Evolutionary conservation across 495 filamentous ascomycete genomes (phyloP).

Genomic region (Lineolata rhizophorae): DNA sequence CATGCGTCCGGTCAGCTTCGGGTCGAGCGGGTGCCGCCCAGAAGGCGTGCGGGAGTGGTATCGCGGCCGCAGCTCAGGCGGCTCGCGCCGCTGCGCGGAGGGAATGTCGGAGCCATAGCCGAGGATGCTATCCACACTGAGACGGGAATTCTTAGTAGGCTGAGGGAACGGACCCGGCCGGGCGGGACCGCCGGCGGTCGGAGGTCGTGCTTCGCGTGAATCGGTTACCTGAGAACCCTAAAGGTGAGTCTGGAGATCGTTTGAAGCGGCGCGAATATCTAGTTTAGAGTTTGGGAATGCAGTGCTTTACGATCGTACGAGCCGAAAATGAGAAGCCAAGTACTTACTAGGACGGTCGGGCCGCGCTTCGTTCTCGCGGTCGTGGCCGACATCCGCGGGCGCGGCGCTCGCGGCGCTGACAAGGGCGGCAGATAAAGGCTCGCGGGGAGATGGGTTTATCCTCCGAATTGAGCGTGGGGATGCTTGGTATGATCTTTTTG

Average conservation of each 20-base stretch:
- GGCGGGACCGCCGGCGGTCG: too few species aligned
- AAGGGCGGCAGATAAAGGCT: too few species aligned
- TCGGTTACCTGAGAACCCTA: constrained; percentile 26
- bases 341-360: constrained; percentile 31
- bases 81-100: constrained; percentile 71
- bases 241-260: neutral
- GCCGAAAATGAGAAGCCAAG: too few species aligned
- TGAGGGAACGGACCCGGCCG: too few species aligned
- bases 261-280: too few species aligned
- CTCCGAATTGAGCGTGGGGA: too few species aligned
- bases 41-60: constrained; percentile 20
- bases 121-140: constrained; percentile 90
- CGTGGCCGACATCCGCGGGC: constrained; percentile 10
- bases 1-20: constrained; percentile 17
- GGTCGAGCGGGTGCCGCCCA: constrained; percentile 22
- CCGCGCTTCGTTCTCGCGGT: constrained; percentile 23
- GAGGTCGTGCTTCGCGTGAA: constrained; percentile 8
- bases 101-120: constrained; percentile 89
- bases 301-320: too few species aligned
- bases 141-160: constrained; percentile 44
- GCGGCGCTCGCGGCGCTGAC: too few species aligned
- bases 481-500: too few species aligned
- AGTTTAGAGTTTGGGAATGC: too few species aligned
- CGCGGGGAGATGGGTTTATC: too few species aligned
- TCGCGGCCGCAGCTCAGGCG: constrained; percentile 32